Conservation (phyloP, 2,329 filamentous ascomycete species). For the Cadophora gregata region DNA sequence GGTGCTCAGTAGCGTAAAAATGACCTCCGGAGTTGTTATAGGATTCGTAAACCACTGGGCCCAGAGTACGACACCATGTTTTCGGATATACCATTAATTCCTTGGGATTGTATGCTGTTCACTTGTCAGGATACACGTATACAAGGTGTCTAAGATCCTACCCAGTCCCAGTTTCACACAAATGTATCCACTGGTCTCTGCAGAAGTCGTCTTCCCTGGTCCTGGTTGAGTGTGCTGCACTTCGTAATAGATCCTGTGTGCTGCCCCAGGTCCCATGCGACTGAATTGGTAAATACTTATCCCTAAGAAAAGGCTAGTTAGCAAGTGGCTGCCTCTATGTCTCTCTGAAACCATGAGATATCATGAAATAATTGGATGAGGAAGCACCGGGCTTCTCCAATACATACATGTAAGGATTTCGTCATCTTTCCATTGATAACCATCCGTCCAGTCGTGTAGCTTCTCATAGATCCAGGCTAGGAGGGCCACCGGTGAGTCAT, state of each 20-base stretch:
- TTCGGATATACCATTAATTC: slow-evolving; percentile 61
- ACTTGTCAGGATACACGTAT: not conserved
- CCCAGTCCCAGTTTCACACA: slow-evolving; percentile 54
- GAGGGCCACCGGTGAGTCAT: slow-evolving; percentile 50
- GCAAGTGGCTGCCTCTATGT: not conserved
- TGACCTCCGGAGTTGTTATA: slow-evolving; percentile 52
- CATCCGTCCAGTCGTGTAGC: slow-evolving; percentile 76
- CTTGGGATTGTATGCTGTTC: slow-evolving; percentile 57
- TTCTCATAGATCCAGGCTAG: slow-evolving; percentile 86
- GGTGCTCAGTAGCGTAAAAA: slow-evolving; percentile 65
- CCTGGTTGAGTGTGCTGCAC: slow-evolving; percentile 49
- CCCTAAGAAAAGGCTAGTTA: slow-evolving; percentile 41
- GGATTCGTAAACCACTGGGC: slow-evolving; percentile 63
- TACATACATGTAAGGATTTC: slow-evolving; percentile 70
- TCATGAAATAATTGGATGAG: not conserved
- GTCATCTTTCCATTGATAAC: slow-evolving; percentile 75
- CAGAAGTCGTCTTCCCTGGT: slow-evolving; percentile 34
- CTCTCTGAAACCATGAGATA: not conserved
- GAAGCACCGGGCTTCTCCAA: not conserved
- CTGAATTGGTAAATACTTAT: slow-evolving; percentile 76
- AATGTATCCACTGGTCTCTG: slow-evolving; percentile 35
- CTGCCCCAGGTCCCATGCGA: slow-evolving; percentile 70
- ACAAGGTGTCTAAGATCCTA: slow-evolving; percentile 37
- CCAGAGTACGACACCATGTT: slow-evolving; percentile 63
- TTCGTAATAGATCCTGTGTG: slow-evolving; percentile 76